Conservation (phyloP, 148 eudicot genomes). For the Drosera capensis region DNA sequence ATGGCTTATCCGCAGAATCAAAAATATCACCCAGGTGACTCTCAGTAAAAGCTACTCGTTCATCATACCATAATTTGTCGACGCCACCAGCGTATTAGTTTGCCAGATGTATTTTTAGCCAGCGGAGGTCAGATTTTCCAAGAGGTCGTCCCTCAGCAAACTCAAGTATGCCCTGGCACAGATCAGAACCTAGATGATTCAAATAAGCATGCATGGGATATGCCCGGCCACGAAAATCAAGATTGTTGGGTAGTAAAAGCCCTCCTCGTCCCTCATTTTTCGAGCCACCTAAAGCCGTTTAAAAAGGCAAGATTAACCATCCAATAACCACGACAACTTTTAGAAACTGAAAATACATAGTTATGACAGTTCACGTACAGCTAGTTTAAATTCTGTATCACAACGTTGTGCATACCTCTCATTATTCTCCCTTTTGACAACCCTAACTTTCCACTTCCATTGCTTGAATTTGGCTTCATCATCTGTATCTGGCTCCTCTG, state of each 20-base stretch:
- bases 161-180: constrained; percentile 81
- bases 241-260: constrained; percentile 79
- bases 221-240: constrained; percentile 97
- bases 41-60: constrained; percentile 56
- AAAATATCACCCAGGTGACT: constrained; percentile 59
- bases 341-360: neutral
- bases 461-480: constrained; percentile 47
- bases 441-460: constrained; percentile 78
- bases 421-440: constrained; percentile 49
- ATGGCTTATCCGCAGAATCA: constrained; percentile 88
- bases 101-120: constrained; percentile 82
- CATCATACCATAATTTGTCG: constrained; percentile 70
- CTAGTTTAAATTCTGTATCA: constrained; percentile 79
- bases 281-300: constrained; percentile 50
- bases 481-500: constrained; percentile 76
- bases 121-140: constrained; percentile 54
- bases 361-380: constrained; percentile 42
- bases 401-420: constrained; percentile 90
- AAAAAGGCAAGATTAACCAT: neutral
- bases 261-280: constrained; percentile 87
- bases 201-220: constrained; percentile 93
- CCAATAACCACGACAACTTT: neutral
- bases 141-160: constrained; percentile 85
- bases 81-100: constrained; percentile 79
- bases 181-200: constrained; percentile 93